phyloP scores from a whole-genome alignment of 129 eudicot genomes.

The Helianthus tuberosus region DNA sequence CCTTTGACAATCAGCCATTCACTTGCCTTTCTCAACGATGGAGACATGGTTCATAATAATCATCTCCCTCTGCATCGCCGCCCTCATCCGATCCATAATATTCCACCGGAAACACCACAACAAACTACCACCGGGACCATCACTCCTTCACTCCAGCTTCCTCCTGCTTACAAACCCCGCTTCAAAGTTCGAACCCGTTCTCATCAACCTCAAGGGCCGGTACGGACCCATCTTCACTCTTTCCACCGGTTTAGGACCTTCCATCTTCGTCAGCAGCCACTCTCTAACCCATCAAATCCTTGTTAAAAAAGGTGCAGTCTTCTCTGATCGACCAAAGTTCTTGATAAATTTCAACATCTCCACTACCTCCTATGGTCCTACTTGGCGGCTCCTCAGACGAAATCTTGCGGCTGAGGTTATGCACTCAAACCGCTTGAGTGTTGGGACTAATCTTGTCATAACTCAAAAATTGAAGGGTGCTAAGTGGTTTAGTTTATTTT shows the following conservation, averaged over 20 bases:
- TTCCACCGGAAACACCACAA: not conserved
- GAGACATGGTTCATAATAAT: constrained; percentile 48
- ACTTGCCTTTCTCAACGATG: constrained; percentile 8
- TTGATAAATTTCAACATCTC: constrained; percentile 7
- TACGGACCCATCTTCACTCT: constrained; percentile 61
- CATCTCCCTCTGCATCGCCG: constrained; percentile 41
- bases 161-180: constrained; percentile 31
- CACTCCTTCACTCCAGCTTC: constrained; percentile 16
- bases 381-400: constrained; percentile 18
- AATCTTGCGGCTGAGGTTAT: not conserved
- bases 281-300: constrained; percentile 27
- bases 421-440: not conserved
- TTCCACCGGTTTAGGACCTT: not conserved
- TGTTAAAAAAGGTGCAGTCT: constrained; percentile 27
- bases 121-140: constrained; percentile 66
- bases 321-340: constrained; percentile 23
- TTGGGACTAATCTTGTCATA: too few species aligned
- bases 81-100: constrained; percentile 24
- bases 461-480: too few species aligned
- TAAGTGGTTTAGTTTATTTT: too few species aligned
- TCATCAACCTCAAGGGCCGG: constrained; percentile 30
- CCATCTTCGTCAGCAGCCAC: constrained; percentile 17
- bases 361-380: constrained; percentile 20
- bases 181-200: constrained; percentile 22
- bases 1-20: too few species aligned